Evolutionary conservation across 805 yeast genomes (phyloP).

Genomic region (Saturnispora halmiae): DNA sequence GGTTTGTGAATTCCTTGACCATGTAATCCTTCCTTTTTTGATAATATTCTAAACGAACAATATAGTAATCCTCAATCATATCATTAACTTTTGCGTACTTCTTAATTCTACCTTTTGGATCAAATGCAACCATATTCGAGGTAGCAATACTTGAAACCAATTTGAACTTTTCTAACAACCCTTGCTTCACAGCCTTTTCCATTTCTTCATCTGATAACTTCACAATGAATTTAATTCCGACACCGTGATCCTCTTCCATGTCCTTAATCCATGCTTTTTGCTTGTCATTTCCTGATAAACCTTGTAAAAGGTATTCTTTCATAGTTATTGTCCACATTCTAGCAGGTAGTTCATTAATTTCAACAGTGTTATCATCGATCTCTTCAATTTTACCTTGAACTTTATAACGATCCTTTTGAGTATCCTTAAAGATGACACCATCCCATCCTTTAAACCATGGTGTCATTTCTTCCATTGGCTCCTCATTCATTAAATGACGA

Average conservation of each 20-base stretch:
- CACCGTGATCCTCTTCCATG: conserved; percentile 88
- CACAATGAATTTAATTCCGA: conserved; percentile 69
- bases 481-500: conserved; percentile 60
- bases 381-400: conserved; percentile 77
- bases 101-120: conserved; percentile 77
- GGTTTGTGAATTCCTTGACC: conserved; percentile 59
- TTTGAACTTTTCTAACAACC: conserved; percentile 79
- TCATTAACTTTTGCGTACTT: conserved; percentile 69
- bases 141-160: conserved; percentile 58
- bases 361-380: conserved; percentile 68
- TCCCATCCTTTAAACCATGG: conserved; percentile 98
- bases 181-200: conserved; percentile 65
- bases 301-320: conserved; percentile 74
- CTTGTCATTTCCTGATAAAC: conserved; percentile 69
- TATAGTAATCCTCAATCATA: conserved; percentile 76
- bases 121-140: conserved; percentile 93
- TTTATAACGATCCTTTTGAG: conserved; percentile 58
- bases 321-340: conserved; percentile 87
- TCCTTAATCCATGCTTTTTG: conserved; percentile 82
- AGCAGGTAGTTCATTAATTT: conserved; percentile 87
- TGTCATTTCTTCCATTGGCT: conserved; percentile 59
- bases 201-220: conserved; percentile 72
- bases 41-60: conserved; percentile 78
- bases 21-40: conserved; percentile 83
- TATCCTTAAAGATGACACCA: conserved; percentile 57